A percentile compares a stretch with the other conserved stretches of the same genome.
These are phyloP conservation scores for Aspergillus tamarii DNA, from an alignment of 2,329 filamentous ascomycete genomes.

Conservation along the genomic window DNA sequence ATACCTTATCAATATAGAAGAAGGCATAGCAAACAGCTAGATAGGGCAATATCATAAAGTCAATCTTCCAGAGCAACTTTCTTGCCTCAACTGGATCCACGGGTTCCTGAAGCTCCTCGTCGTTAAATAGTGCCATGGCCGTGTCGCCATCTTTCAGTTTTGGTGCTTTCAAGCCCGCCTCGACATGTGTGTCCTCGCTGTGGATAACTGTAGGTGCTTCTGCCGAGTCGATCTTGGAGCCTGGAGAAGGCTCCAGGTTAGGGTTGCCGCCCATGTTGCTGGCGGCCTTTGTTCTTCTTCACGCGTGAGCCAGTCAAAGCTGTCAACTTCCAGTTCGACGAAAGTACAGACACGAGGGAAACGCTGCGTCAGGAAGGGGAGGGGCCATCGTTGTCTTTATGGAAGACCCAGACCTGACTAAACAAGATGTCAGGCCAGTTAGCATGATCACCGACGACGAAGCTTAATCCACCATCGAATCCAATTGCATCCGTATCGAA, in stretches of 20 bases:
- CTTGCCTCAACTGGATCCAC: constrained; percentile 53
- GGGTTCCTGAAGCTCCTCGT: constrained; percentile 51
- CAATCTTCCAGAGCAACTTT: constrained; percentile 58
- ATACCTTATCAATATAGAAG: constrained; percentile 53
- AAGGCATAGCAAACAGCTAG: constrained; percentile 59
- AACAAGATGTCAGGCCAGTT: neutral
- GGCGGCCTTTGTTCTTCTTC: neutral
- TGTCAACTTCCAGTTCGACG: neutral
- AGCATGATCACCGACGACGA: neutral
- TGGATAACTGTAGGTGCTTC: constrained; percentile 32
- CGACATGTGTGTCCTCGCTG: constrained; percentile 28
- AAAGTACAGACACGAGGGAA: neutral
- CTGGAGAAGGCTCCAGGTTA: constrained; percentile 11
- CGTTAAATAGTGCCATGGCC: constrained; percentile 55
- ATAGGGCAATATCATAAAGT: constrained; percentile 62
- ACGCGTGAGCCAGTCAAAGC: neutral
- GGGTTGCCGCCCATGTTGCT: constrained; percentile 18
- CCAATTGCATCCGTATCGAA: neutral
- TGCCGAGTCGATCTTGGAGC: constrained; percentile 26
- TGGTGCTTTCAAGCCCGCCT: constrained; percentile 32
- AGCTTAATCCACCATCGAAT: neutral
- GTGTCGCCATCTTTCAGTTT: constrained; percentile 50
- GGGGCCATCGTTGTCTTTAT: neutral
- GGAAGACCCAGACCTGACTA: neutral
- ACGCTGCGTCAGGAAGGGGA: neutral